phyloP scores from a whole-genome alignment of 371 early-diverging fungal species.

The Mucor mucedo region DNA sequence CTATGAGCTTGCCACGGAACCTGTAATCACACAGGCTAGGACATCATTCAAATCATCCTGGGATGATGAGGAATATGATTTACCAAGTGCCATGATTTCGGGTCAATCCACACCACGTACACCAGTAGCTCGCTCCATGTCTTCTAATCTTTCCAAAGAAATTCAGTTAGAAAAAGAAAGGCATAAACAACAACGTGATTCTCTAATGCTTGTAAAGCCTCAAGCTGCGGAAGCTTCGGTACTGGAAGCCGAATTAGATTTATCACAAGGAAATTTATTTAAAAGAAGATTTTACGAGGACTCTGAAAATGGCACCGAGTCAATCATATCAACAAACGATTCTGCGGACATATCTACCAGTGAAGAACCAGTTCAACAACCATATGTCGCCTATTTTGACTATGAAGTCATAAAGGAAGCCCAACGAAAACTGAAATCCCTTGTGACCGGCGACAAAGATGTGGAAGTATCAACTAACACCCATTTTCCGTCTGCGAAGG shows the following conservation, averaged over 20 bases:
- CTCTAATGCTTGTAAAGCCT: slow-evolving; percentile 23
- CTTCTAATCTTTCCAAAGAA: slow-evolving; percentile 20
- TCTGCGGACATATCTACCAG: background rate
- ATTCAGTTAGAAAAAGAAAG: slow-evolving; percentile 32
- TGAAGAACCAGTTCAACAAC: background rate
- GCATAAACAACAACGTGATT: slow-evolving; percentile 27
- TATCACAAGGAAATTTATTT: slow-evolving; percentile 30
- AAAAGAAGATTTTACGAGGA: slow-evolving; percentile 12
- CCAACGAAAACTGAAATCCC: slow-evolving; percentile 13
- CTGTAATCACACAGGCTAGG: background rate
- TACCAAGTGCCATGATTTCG: slow-evolving; percentile 21
- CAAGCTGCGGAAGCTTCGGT: slow-evolving; percentile 28
- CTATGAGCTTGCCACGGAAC: background rate
- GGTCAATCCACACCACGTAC: slow-evolving; percentile 34
- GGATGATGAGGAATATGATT: slow-evolving; percentile 23
- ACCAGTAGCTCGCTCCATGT: slow-evolving; percentile 18
- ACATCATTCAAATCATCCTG: slow-evolving; percentile 21
- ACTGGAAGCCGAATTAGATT: slow-evolving; percentile 35
- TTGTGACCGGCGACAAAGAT: slow-evolving; percentile 3
- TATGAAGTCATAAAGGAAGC: slow-evolving; percentile 19
- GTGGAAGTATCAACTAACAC: background rate
- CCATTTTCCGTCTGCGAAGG: too few species aligned
- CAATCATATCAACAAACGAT: background rate
- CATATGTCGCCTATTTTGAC: slow-evolving; percentile 20
- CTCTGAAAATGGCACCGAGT: background rate